These are phyloP conservation scores for Tylopilus sp. DNA, from an alignment of 768 basidiomycete genomes.

Conservation along the genomic window DNA sequence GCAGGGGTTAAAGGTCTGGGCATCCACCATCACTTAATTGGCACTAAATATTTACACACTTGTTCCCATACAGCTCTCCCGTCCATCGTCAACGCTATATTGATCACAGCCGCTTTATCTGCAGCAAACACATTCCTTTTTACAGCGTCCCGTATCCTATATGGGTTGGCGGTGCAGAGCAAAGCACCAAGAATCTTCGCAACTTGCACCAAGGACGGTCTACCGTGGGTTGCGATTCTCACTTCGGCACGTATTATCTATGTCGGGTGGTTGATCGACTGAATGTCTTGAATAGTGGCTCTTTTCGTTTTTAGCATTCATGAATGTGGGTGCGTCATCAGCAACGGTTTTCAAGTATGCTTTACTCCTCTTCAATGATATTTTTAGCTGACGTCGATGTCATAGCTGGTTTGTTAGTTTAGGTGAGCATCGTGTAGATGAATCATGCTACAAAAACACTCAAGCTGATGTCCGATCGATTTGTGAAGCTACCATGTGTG, in stretches of 20 bases:
- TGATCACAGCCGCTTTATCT: constrained; percentile 72
- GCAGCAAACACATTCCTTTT: constrained; percentile 53
- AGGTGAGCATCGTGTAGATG: constrained; percentile 27
- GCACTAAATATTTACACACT: background rate
- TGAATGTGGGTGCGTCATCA: constrained; percentile 57
- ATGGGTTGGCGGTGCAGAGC: constrained; percentile 44
- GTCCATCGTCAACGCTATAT: constrained; percentile 67
- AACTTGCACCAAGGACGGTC: constrained; percentile 43
- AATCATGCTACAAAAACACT: background rate
- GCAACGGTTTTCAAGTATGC: constrained; percentile 34
- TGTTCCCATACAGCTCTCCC: constrained; percentile 43
- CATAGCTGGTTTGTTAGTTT: constrained; percentile 70
- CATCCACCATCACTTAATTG: constrained; percentile 5
- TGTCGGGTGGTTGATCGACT: constrained; percentile 2
- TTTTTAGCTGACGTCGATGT: constrained; percentile 20
- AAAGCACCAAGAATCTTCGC: constrained; percentile 52
- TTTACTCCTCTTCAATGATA: background rate
- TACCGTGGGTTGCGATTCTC: constrained; percentile 43
- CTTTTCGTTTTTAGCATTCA: constrained; percentile 55
- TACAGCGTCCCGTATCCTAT: constrained; percentile 41
- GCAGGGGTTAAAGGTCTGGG: constrained; percentile 62
- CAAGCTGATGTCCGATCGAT: background rate
- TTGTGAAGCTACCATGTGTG: constrained; percentile 48
- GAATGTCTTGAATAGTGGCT: constrained; percentile 22
- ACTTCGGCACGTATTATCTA: constrained; percentile 19